Evolutionary conservation across 2,329 filamentous ascomycete genomes (phyloP).

Genomic region (Cryphonectria radicalis): DNA sequence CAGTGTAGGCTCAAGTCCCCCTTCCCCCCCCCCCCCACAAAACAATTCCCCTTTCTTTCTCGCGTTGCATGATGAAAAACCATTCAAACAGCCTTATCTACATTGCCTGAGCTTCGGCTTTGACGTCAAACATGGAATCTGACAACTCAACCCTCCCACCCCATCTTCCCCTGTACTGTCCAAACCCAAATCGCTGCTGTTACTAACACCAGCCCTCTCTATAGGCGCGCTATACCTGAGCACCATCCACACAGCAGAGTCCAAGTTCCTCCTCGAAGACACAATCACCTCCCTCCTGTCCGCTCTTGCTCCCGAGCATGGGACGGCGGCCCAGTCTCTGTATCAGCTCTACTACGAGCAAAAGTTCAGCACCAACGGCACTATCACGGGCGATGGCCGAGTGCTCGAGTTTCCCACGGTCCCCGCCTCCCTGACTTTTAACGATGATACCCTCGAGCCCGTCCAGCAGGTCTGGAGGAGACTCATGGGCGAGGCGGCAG

Average conservation of each 20-base stretch:
- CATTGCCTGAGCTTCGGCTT: constrained; percentile 92
- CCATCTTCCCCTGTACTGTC: constrained; percentile 29
- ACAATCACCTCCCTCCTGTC: constrained; percentile 48
- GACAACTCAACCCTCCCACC: constrained; percentile 56
- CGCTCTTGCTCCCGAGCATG: constrained; percentile 34
- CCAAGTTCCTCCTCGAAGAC: constrained; percentile 44
- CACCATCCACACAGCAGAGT: constrained; percentile 43
- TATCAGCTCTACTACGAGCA: constrained; percentile 64
- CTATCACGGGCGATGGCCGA: constrained; percentile 42
- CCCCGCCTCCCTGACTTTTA: constrained; percentile 71
- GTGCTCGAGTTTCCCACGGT: constrained; percentile 62
- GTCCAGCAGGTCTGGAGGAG: constrained; percentile 73
- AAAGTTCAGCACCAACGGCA: constrained; percentile 11
- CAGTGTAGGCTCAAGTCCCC: constrained; percentile 75
- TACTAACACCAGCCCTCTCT: constrained; percentile 37
- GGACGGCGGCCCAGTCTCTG: constrained; percentile 42
- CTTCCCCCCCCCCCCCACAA: constrained; percentile 29
- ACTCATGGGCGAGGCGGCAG: constrained; percentile 55
- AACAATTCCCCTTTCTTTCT: constrained; percentile 27
- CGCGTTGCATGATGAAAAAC: constrained; percentile 72
- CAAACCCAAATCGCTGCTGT: constrained; percentile 14
- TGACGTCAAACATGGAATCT: constrained; percentile 84
- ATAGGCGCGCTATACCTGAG: constrained; percentile 48
- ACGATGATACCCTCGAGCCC: constrained; percentile 69
- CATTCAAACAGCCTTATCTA: constrained; percentile 90